Conservation (phyloP, 768 basidiomycete genomes). For the Hortiboletus flavorubellus region DNA sequence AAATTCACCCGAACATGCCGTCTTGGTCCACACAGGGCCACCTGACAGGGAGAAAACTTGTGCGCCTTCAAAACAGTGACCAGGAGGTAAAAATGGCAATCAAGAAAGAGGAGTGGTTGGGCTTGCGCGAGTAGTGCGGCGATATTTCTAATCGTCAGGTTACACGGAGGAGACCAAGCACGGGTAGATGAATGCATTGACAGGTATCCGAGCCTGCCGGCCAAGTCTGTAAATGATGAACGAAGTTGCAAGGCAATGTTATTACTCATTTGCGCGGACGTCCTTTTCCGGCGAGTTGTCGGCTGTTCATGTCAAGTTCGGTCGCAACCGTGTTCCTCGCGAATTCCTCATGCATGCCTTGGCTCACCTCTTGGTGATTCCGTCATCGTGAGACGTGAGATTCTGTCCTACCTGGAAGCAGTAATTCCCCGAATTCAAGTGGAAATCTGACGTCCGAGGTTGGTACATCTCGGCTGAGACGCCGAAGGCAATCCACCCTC, state of each 20-base stretch:
- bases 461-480: conserved; percentile 14
- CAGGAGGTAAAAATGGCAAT: conserved; percentile 1
- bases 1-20: not conserved
- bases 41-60: conserved; percentile 3
- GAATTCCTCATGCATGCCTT: conserved; percentile 21
- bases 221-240: not conserved
- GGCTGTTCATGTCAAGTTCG: conserved; percentile 4
- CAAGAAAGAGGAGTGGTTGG: not conserved
- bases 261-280: conserved; percentile 10
- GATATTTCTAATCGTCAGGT: not conserved
- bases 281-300: conserved; percentile 3
- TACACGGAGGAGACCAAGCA: not conserved
- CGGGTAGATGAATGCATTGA: not conserved
- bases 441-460: conserved; percentile 13
- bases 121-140: conserved; percentile 6
- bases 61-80: not conserved
- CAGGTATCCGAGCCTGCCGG: not conserved
- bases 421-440: conserved; percentile 13
- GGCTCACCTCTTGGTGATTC: conserved; percentile 15
- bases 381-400: conserved; percentile 11
- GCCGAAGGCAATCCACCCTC: conserved; percentile 20
- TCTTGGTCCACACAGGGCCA: not conserved
- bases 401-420: conserved; percentile 11
- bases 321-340: conserved; percentile 15
- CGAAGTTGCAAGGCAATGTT: conserved; percentile 3